Conservation (phyloP, 371 early-diverging fungal genomes). For the Mucor ambiguus region DNA sequence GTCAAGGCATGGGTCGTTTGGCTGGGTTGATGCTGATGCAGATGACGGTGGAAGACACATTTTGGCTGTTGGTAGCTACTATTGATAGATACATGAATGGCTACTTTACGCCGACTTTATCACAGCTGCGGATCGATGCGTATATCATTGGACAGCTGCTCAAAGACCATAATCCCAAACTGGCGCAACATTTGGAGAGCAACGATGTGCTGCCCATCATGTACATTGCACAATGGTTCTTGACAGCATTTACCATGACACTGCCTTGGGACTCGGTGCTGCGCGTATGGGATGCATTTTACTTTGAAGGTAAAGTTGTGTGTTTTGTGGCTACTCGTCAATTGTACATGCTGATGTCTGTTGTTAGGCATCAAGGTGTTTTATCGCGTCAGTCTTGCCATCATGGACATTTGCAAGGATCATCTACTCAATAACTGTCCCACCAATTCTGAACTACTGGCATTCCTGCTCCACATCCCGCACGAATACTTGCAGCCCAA, state of each 20-base stretch:
- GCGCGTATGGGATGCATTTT: constrained; percentile 93
- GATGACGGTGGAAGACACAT: constrained; percentile 81
- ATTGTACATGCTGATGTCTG: neutral
- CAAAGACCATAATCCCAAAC: constrained; percentile 67
- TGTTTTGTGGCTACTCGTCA: too few relatives aligned
- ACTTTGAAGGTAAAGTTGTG: constrained; percentile 67
- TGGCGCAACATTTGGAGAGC: constrained; percentile 74
- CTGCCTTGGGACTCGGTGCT: constrained; percentile 92
- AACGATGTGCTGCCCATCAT: constrained; percentile 84
- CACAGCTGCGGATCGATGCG: constrained; percentile 81
- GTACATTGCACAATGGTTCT: constrained; percentile 94
- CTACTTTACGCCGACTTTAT: constrained; percentile 77
- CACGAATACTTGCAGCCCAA: constrained; percentile 71
- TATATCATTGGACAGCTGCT: constrained; percentile 83
- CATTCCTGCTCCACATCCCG: constrained; percentile 84
- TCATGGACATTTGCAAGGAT: constrained; percentile 69
- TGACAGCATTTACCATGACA: constrained; percentile 89
- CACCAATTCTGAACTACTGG: constrained; percentile 73
- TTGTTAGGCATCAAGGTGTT: constrained; percentile 74
- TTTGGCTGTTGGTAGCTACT: constrained; percentile 86
- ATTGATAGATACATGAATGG: constrained; percentile 77
- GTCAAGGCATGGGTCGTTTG: constrained; percentile 96
- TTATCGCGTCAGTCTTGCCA: constrained; percentile 83
- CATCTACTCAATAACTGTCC: constrained; percentile 77
- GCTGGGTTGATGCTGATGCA: constrained; percentile 93